Evolutionary conservation across 1,284 basidiomycete species (phyloP).

Genomic region (Puccinia polysora): DNA sequence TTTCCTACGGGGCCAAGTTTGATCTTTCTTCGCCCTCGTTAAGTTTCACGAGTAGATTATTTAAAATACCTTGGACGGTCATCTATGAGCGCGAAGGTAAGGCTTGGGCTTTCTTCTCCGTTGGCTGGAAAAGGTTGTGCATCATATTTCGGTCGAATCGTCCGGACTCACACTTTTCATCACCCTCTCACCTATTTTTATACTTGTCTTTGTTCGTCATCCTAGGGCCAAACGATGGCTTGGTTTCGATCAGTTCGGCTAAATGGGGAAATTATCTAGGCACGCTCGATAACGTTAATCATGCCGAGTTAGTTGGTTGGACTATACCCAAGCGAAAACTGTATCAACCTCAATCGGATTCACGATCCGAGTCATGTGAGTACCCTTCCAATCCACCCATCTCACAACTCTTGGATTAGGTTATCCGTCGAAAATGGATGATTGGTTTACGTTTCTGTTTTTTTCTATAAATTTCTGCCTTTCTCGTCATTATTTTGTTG

Average conservation of each 20-base stretch:
- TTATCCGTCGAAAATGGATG: conserved; percentile 57
- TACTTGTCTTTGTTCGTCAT: background rate
- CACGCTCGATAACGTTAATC: conserved; percentile 72
- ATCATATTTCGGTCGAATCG: conserved; percentile 67
- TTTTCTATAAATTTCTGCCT: conserved; percentile 45
- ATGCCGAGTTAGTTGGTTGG: conserved; percentile 68
- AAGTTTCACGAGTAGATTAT: conserved; percentile 76
- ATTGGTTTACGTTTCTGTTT: background rate
- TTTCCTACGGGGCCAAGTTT: conserved; percentile 86
- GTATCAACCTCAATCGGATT: background rate
- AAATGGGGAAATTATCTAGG: conserved; percentile 63
- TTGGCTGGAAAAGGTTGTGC: background rate
- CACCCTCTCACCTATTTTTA: conserved; percentile 69
- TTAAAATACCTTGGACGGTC: conserved; percentile 53
- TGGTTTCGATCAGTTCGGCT: conserved; percentile 75
- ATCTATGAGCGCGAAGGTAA: conserved; percentile 18
- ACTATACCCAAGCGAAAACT: conserved; percentile 49
- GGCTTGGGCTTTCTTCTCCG: conserved; percentile 46
- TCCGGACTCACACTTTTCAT: conserved; percentile 70
- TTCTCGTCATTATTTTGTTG: background rate
- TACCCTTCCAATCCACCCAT: background rate
- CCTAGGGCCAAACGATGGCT: conserved; percentile 66
- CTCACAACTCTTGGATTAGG: conserved; percentile 66
- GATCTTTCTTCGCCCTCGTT: conserved; percentile 71
- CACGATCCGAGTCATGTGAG: too few relatives aligned